Evolutionary conservation across 2,329 filamentous ascomycete species (phyloP).

Genomic region (Ophiocordyceps camponoti-saundersi): DNA sequence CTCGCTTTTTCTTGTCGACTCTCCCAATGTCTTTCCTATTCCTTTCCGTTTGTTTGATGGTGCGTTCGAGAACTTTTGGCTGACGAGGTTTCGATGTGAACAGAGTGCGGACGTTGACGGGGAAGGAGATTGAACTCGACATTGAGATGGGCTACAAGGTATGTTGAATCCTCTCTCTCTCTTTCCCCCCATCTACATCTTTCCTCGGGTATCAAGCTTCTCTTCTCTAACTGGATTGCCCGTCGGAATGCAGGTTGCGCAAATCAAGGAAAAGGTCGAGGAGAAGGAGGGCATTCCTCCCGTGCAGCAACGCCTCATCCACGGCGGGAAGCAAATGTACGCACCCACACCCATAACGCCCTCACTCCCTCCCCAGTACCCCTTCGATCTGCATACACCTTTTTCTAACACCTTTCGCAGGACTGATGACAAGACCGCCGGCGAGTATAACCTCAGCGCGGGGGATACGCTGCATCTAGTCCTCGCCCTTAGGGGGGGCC

Average conservation of each 20-base stretch:
- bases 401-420: constrained; percentile 25
- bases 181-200: not conserved
- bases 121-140: constrained; percentile 97
- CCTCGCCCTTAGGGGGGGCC: constrained; percentile 39
- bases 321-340: constrained; percentile 95
- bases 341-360: constrained; percentile 6
- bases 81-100: not conserved
- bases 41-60: no score
- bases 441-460: constrained; percentile 78
- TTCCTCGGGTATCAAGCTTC: not conserved
- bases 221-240: not conserved
- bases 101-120: constrained; percentile 92
- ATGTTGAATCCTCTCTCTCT: constrained; percentile 5
- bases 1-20: no score
- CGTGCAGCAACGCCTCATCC: constrained; percentile 90
- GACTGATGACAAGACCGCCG: constrained; percentile 86
- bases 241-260: constrained; percentile 46
- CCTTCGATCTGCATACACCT: not conserved
- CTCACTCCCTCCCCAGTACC: not conserved
- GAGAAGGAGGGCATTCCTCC: constrained; percentile 98
- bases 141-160: constrained; percentile 93
- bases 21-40: no score
- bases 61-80: not conserved
- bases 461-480: constrained; percentile 92
- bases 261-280: constrained; percentile 98